Percentiles rank a stretch among this genome's conserved stretches.
phyloP scores from a whole-genome alignment of 1,284 basidiomycete species.

The Retiboletus flavoniger region DNA sequence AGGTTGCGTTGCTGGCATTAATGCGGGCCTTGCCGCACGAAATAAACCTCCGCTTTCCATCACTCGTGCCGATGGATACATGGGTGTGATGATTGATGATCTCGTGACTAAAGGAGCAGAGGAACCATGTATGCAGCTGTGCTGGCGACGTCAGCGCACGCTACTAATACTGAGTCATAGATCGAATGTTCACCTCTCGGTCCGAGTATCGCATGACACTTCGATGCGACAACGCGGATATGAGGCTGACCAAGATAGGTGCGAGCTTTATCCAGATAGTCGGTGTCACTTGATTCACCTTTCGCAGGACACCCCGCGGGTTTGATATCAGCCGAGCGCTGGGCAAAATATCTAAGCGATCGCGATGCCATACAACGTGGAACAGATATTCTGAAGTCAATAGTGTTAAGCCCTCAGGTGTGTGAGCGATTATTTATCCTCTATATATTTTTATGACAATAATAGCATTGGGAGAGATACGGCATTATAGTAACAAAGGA shows the following conservation, averaged over 20 bases:
- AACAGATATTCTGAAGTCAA: constrained; percentile 49
- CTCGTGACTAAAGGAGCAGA: constrained; percentile 84
- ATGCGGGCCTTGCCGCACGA: constrained; percentile 74
- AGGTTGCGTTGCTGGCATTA: constrained; percentile 81
- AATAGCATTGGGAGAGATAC: constrained; percentile 55
- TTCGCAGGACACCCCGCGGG: constrained; percentile 50
- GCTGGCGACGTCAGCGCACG: not conserved
- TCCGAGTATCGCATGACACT: constrained; percentile 88
- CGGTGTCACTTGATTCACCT: not conserved
- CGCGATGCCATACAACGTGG: constrained; percentile 52
- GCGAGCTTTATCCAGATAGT: not conserved
- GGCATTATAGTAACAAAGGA: constrained; percentile 60
- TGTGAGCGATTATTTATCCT: constrained; percentile 9
- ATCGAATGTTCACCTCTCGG: constrained; percentile 91
- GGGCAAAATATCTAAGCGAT: constrained; percentile 51
- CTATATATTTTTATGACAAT: not conserved
- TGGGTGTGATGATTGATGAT: constrained; percentile 91
- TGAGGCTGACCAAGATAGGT: constrained; percentile 77
- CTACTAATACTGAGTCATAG: constrained; percentile 39
- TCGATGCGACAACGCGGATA: constrained; percentile 85
- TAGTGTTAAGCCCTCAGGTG: constrained; percentile 61
- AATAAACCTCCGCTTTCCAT: constrained; percentile 58
- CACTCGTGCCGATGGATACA: constrained; percentile 80
- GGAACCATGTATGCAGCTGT: constrained; percentile 67
- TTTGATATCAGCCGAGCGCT: constrained; percentile 64